Base-by-base conservation (phyloP, 208 protist species). In the Leishmania gerbilli region DNA sequence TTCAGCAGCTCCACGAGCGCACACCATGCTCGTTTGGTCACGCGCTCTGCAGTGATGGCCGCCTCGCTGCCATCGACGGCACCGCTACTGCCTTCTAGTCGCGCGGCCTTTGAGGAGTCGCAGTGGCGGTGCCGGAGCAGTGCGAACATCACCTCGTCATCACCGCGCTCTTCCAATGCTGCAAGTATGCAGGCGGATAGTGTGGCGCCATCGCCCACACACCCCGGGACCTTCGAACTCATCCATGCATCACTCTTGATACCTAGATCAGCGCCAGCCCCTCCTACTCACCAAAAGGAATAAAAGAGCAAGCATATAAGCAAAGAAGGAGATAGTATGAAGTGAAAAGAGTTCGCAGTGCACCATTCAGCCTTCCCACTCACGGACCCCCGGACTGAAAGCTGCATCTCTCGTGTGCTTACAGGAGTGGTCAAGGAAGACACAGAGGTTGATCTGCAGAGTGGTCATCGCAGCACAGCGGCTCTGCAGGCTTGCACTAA, bases 21-120 rank as follows among this genome's bases (percentile, higher is more conserved):
- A n/a, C 37, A 75, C 83, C 83, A 87, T 6, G 58, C 37, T 21
- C 65, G 27, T 49, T 79, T 82, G 19, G 83, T 87, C 27, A 87
- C 69, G 6, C 55, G 27, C 56, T 45, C 58, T 21, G 21, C 9
- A 27, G 45, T 71, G 8, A 71, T 67, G 15, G 31, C 1, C n/a
- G 19, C 51, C 72, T 31, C 72, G 17, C n/a, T n/a, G 17, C 11
- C 69, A 31, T 74, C 69, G 45, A 34, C 69, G 51, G 45, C n/a
- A 74, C 8, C 45, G 6, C 24, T 74, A 31, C 72, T 76, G 8
- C 72, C 72, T 17, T 62, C 31, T 7, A 31, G 72, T 51, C n/a
- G 34, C 8, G n/a, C 31, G 3, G 34, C 72, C 51, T 21, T 76
- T 31, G 51, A 58, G 47, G 37, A 42, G 27, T 55, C 69, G 45